A percentile compares a stretch with the other conserved stretches of the same genome.
Conservation (phyloP, 2,329 filamentous ascomycete species). For the Dactylellina cionopaga region DNA sequence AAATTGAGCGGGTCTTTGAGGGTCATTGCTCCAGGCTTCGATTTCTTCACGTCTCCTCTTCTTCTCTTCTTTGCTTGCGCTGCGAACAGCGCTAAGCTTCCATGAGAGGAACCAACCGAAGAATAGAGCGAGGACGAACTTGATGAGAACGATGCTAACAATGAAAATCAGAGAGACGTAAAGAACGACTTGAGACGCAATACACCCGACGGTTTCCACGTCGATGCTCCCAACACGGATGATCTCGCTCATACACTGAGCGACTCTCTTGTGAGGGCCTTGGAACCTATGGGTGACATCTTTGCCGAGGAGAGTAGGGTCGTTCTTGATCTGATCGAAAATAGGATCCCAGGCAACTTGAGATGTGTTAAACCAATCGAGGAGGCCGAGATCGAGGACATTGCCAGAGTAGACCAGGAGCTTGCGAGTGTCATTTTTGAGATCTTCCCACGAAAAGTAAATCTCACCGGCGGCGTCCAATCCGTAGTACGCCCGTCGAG, state of each 20-base stretch:
- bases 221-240: slow-evolving; percentile 96
- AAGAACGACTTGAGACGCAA: slow-evolving; percentile 94
- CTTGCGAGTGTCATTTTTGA: slow-evolving; percentile 87
- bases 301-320: slow-evolving; percentile 76
- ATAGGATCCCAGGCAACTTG: slow-evolving; percentile 79
- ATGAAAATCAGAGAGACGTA: slow-evolving; percentile 94
- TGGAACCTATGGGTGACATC: slow-evolving; percentile 92
- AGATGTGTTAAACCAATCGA: slow-evolving; percentile 86
- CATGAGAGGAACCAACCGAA: slow-evolving; percentile 95
- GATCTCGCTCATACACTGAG: slow-evolving; percentile 88
- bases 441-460: slow-evolving; percentile 94
- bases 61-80: slow-evolving; percentile 81
- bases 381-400: slow-evolving; percentile 86
- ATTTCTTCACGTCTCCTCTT: slow-evolving; percentile 92
- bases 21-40: slow-evolving; percentile 97
- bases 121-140: slow-evolving; percentile 86
- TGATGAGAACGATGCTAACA: slow-evolving; percentile 82
- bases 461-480: slow-evolving; percentile 81
- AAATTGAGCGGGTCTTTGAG: slow-evolving; percentile 87
- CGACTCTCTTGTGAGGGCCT: slow-evolving; percentile 79
- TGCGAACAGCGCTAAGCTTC: slow-evolving; percentile 77
- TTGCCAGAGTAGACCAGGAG: slow-evolving; percentile 93
- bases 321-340: slow-evolving; percentile 82
- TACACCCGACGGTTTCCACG: slow-evolving; percentile 95
- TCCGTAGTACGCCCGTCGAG: slow-evolving; percentile 74